phyloP scores from a whole-genome alignment of 441 rosid genomes.

The Erysimum pusillum region DNA sequence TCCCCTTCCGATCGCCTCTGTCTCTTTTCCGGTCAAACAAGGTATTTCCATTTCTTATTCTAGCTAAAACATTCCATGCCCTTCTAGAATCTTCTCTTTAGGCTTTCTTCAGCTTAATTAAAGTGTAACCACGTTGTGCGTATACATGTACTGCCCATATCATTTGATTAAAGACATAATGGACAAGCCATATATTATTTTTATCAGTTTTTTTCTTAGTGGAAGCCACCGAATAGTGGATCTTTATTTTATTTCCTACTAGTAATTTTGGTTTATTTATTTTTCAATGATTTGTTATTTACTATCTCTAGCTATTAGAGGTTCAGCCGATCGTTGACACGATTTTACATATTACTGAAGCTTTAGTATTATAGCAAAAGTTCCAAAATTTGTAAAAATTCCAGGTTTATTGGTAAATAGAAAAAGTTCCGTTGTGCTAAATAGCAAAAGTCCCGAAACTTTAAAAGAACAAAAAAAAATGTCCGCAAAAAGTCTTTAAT shows the following conservation, averaged over 20 bases:
- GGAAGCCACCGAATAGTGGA: slow-evolving; percentile 15
- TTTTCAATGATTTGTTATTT: too few species aligned
- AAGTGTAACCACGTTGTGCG: slow-evolving; percentile 1
- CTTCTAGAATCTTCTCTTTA: not conserved
- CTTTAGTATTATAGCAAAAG: too few species aligned
- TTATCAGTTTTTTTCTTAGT: not conserved
- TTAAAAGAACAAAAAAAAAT: too few species aligned
- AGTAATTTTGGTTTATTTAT: not conserved
- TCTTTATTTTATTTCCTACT: not conserved
- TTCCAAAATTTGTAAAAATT: too few species aligned
- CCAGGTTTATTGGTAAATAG: too few species aligned
- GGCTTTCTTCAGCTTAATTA: not conserved
- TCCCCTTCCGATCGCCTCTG: slow-evolving; percentile 64
- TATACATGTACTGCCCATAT: not conserved
- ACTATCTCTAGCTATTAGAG: too few species aligned
- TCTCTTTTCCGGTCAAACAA: slow-evolving; percentile 63
- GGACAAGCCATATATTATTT: not conserved
- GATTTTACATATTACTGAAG: too few species aligned
- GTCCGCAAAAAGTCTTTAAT: too few species aligned
- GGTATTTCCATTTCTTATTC: slow-evolving; percentile 45
- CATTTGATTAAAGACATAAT: slow-evolving; percentile 13
- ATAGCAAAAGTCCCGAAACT: too few species aligned
- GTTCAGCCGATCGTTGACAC: too few species aligned
- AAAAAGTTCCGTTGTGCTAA: too few species aligned
- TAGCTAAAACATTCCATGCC: slow-evolving; percentile 2